Base-by-base conservation (phyloP, 2,329 filamentous ascomycete genomes). In the Exophiala dermatitidis region DNA sequence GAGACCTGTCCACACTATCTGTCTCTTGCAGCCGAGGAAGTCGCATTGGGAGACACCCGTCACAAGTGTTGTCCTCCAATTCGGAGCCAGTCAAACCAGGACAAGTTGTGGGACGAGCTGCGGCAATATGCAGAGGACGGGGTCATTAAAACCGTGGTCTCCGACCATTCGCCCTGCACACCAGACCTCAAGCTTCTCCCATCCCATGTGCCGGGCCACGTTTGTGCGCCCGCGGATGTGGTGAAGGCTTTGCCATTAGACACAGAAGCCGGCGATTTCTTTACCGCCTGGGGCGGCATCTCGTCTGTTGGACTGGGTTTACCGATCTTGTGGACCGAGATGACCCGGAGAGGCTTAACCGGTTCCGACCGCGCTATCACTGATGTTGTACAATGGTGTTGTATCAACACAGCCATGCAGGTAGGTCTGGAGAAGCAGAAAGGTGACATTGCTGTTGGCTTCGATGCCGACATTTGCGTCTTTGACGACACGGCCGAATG, bases 1-100 rank as follows among this genome's bases (percentile, higher is more conserved):
- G 90, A 95, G 73, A 95, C 90, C 2, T 95, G 90, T 74, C 95
- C 94, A 77, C 90, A 95, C 74, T 96, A 95, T 70, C 82, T 96
- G 9, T 86, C 86, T 2, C 77, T 96, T 1, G 84, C 88, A 0
- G 84, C 90, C 0, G 90, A 96, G 72, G 77, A 84, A 60, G 87
- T 96, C 53, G 77, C 82, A 53, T 81, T 88, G 60, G 90, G 90
- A 42, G 90, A 96, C 70, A 95, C 90, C 30, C 74, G 90, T 52
- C 90, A 95, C 75, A 96, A 96, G 72, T 96, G 90, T 77, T 95
- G 90, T 69, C 90, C 90, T 30, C 90, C 90, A 0, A 95, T 96
- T 68, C 85, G 90, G 50, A 83, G 81, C 59, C 82, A 85, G 64
- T 73, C 77, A 37, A 96, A 96, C 73, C 87, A 91, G 64, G 86